Conservation (phyloP, 2,329 filamentous ascomycete species). For the Cercospora janseana region DNA sequence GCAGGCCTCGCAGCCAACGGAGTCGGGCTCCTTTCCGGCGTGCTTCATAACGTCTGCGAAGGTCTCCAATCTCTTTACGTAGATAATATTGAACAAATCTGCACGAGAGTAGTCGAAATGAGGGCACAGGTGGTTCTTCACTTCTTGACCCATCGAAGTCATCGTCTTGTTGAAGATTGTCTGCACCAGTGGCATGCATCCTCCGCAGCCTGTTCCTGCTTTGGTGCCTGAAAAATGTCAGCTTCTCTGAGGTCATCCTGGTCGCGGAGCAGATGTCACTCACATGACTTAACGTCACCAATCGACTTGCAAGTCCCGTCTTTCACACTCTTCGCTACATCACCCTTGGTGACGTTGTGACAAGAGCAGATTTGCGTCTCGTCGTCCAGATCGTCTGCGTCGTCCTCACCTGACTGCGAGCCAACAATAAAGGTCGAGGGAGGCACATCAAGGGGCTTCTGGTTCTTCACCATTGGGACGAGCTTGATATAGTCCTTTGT, state of each 20-base stretch:
- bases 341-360: slow-evolving; percentile 86
- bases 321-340: slow-evolving; percentile 70
- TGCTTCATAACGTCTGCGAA: slow-evolving; percentile 75
- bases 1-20: slow-evolving; percentile 82
- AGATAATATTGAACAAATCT: slow-evolving; percentile 87
- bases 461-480: slow-evolving; percentile 80
- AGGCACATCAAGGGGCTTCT: slow-evolving; percentile 73
- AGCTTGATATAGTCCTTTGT: slow-evolving; percentile 87
- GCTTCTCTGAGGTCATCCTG: no score
- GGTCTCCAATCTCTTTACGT: slow-evolving; percentile 72
- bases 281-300: slow-evolving; percentile 75
- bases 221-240: slow-evolving; percentile 59
- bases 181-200: slow-evolving; percentile 83
- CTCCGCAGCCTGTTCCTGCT: slow-evolving; percentile 84
- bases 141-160: slow-evolving; percentile 78
- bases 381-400: slow-evolving; percentile 74
- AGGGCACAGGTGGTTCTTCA: slow-evolving; percentile 80
- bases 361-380: slow-evolving; percentile 90
- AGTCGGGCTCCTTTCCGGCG: slow-evolving; percentile 67
- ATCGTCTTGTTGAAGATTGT: slow-evolving; percentile 89
- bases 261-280: no score
- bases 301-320: slow-evolving; percentile 78
- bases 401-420: slow-evolving; percentile 70
- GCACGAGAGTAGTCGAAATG: slow-evolving; percentile 82
- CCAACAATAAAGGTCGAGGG: slow-evolving; percentile 83